Evolutionary conservation across 169 alveolate genomes (phyloP).

Genomic region (Eimeria zaria): DNA sequence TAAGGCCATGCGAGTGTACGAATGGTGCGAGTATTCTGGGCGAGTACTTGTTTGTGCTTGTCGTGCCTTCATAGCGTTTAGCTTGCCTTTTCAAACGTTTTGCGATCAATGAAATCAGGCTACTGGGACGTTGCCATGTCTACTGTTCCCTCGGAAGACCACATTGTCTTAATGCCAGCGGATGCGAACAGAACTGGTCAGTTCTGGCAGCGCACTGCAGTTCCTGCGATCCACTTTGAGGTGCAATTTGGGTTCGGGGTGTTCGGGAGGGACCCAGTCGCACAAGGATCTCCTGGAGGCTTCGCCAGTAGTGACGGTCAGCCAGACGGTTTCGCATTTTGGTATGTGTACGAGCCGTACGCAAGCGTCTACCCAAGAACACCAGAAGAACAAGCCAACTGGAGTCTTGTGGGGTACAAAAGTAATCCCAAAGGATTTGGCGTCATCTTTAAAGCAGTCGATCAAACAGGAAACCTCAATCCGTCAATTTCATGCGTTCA

Average conservation of each 20-base stretch:
- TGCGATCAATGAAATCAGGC: conserved; percentile 31
- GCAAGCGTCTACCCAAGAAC: conserved; percentile 84
- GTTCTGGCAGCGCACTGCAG: conserved; percentile 88
- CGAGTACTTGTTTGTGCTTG: neutral
- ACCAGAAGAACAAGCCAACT: conserved; percentile 83
- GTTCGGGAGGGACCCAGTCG: conserved; percentile 62
- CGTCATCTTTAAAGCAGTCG: conserved; percentile 85
- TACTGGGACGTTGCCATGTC: conserved; percentile 89
- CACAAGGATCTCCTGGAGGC: neutral
- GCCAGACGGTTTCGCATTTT: conserved; percentile 89
- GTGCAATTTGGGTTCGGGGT: conserved; percentile 87
- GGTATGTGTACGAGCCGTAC: conserved; percentile 88
- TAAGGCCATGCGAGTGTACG: neutral
- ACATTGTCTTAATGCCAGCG: conserved; percentile 88
- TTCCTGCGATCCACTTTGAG: conserved; percentile 87
- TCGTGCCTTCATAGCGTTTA: neutral
- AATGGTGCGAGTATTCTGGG: neutral
- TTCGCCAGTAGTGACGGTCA: conserved; percentile 25
- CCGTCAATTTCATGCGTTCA: conserved; percentile 87
- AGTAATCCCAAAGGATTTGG: conserved; percentile 88
- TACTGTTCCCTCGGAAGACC: conserved; percentile 86
- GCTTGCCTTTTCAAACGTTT: neutral
- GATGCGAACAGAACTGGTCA: conserved; percentile 88
- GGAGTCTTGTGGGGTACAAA: conserved; percentile 88
- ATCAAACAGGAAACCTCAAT: conserved; percentile 80